Evolutionary conservation across 139 green algal genomes (phyloP).

Genomic region (Pleodorina starrii): DNA sequence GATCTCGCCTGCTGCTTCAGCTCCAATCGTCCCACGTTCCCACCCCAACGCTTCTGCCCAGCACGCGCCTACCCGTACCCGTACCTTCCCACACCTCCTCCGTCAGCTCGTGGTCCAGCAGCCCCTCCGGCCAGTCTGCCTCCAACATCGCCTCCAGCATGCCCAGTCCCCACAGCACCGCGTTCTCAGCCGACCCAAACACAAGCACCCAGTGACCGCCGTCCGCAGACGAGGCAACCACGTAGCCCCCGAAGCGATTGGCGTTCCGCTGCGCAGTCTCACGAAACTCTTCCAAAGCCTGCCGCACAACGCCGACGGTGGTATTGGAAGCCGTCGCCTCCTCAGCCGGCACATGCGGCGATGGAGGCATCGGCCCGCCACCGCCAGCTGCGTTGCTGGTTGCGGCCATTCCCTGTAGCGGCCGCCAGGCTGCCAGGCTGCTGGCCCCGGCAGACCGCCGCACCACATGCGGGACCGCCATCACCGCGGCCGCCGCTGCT

Average conservation of each 20-base stretch:
- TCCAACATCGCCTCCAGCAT: conserved; percentile 31
- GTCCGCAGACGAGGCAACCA: conserved; percentile 12
- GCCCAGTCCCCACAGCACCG: conserved; percentile 10
- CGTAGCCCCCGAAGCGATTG: conserved; percentile 2
- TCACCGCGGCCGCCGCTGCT: no score
- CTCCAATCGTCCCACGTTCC: no score
- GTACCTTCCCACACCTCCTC: conserved; percentile 39
- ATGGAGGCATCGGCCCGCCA: no score
- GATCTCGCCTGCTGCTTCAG: not conserved
- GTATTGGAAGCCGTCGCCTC: not conserved
- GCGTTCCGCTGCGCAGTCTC: no score
- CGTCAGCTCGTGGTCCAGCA: conserved; percentile 29
- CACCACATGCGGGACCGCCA: not conserved
- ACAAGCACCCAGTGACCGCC: conserved; percentile 31
- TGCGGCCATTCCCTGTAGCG: no score
- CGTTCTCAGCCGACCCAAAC: not conserved
- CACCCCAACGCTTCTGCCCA: no score
- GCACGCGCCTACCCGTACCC: no score
- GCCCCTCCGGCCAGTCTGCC: conserved; percentile 14
- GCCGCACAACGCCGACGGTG: not conserved
- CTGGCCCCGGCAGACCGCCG: no score
- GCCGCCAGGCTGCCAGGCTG: no score
- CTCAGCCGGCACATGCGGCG: not conserved
- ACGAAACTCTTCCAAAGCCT: not conserved
- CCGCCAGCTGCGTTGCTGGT: no score